Conservation (phyloP, 2,329 filamentous ascomycete genomes). For the Ceratocystis destructans region DNA sequence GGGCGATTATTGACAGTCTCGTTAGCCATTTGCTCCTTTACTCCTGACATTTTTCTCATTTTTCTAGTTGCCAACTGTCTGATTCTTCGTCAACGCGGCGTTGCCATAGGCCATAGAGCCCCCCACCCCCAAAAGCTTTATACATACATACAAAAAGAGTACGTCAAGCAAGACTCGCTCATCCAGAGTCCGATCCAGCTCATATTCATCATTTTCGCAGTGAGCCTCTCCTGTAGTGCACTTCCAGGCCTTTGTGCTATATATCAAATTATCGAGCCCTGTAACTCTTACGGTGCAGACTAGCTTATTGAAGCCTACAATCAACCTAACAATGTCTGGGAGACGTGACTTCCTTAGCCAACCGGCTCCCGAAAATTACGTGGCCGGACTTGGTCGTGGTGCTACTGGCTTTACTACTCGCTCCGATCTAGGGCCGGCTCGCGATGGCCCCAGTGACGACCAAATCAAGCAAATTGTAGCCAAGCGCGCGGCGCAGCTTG, state of each 20-base stretch:
- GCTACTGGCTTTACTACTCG: constrained; percentile 96
- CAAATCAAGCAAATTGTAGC: constrained; percentile 97
- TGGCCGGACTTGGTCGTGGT: constrained; percentile 92
- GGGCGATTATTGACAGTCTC: background rate
- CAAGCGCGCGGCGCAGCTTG: constrained; percentile 78
- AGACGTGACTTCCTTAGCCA: constrained; percentile 82
- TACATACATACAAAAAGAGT: constrained; percentile 12
- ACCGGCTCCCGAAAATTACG: constrained; percentile 73
- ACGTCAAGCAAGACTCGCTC: constrained; percentile 12
- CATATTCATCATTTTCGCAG: constrained; percentile 18
- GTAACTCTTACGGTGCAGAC: background rate
- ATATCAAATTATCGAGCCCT: background rate
- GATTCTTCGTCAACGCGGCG: background rate
- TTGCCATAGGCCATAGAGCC: background rate
- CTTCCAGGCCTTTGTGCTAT: background rate
- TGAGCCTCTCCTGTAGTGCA: constrained; percentile 2
- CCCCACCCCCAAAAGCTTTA: background rate
- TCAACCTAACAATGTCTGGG: constrained; percentile 34
- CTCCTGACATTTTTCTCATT: background rate
- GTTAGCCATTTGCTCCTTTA: background rate
- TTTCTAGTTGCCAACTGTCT: background rate
- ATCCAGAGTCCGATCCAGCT: constrained; percentile 14
- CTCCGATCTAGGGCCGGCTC: constrained; percentile 86
- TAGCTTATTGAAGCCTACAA: background rate
- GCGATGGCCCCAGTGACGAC: constrained; percentile 90